Evolutionary conservation across 768 basidiomycete species (phyloP), one percentile per base, ranked within the genome.

Genomic region (Agaricus blazei): DNA sequence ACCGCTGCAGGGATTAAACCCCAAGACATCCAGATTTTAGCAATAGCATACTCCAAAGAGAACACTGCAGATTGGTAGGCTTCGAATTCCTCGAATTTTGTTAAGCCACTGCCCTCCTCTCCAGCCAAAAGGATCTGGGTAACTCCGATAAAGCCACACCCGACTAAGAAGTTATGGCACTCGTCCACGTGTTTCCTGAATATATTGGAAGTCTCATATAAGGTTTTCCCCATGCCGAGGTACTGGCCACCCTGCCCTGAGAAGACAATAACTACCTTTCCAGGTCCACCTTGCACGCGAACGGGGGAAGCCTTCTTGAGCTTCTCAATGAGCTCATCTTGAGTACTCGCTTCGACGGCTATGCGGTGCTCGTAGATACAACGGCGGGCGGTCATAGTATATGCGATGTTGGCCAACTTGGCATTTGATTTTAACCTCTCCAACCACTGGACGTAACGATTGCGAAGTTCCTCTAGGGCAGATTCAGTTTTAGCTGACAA

Each of bases 171-270:
- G 0, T 52, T 58, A 44, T 89, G 73, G 59, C 87, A 90, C 47
- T 79, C 72, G 60, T 88, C 79, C 23, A 91, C 76, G 45, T 73
- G 69, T 5, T 61, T 55, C 48, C 66, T 73, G 65, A 90, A 88
- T 1, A 77, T 48, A 0, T 73, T 58, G 6, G 73, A 76, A 1
- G 73, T 73, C 38, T 62, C 62, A 54, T 90, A 90, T 14, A 90
- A 74, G 0, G 67, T 64, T 29, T 67, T 56, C 0, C 84, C 87
- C 87, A 89, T 88, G 5, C 81, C 79, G 15, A 72, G 63, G 68
- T 85, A 84, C 58, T 88, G 86, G 31, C 79, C 72, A 38, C 87
- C 88, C 63, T 89, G 85, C 7, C 88, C 89, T 15, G 87, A 84
- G 65, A 88, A 89, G 3, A 88, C 82, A 60, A 90, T 88, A 4